Base-by-base conservation (phyloP, 2,329 filamentous ascomycete species). In the Neofusicoccum umdonicola region DNA sequence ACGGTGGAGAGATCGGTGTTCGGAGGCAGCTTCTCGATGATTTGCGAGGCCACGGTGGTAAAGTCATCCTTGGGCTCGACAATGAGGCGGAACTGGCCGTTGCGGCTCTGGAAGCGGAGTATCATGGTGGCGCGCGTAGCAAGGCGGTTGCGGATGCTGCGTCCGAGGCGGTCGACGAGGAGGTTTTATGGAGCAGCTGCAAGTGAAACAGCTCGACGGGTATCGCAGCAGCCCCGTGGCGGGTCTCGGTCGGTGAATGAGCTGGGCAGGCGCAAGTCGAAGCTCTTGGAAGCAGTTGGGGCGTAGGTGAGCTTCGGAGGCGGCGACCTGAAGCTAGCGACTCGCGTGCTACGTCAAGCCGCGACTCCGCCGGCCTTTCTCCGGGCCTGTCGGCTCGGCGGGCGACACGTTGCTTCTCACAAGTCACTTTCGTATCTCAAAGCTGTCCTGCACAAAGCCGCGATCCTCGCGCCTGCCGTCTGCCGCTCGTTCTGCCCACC, bases 71-170 rank as follows among this genome's bases (percentile, higher is more conserved):
- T 84, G 58, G 89, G 86, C 71, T 93, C 88, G 70, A 96, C 86
- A 60, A 84, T 91, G 72, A 98, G 83, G 71, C 95, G 90, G 78
- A 93, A 89, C 84, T 95, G 95, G 81, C 95, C 95, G 81, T 97
- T 93, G 68, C 91, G 92, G 76, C 93, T 93, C 72, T 93, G 89
- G 71, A 97, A 91, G 77, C 93, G 88, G 64, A 97, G 83, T 73
- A 97, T 84, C 88, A 97, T 97, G 42, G 42, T 51, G 45, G 44
- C 51, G 60, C 19, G 50, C 37, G 58, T 41, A 35, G 50, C 41
- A 62, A 37, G 63, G 42, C 22, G 64, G 48, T 31, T 48, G 50
- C 35, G 50, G 65, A 51, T 31, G 56, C 39, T 54, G 64, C 19
- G 22, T 19, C 15, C 15, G 37, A 35, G 34, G 37, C 37, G 22